A percentile compares a stretch with the other conserved stretches of the same genome.
phyloP scores from a whole-genome alignment of 2,329 filamentous ascomycete species.

The Leptodontidium sp. region DNA sequence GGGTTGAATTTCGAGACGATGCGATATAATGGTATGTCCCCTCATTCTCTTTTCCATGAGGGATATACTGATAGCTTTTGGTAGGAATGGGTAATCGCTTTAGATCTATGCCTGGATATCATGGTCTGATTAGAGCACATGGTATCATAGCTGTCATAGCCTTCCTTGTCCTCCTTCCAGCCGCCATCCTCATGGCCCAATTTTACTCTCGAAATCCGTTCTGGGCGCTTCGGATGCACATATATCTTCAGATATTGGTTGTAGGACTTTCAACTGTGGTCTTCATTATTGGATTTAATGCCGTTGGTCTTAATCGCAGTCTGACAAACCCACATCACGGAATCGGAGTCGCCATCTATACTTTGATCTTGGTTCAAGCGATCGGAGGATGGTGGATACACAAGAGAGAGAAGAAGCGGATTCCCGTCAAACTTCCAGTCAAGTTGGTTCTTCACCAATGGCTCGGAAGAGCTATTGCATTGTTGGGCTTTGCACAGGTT shows the following conservation, averaged over 20 bases:
- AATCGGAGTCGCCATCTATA: slow-evolving; percentile 82
- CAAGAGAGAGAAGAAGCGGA: slow-evolving; percentile 49
- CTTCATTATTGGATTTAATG: slow-evolving; percentile 79
- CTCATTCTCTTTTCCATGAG: neutral
- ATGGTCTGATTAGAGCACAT: slow-evolving; percentile 74
- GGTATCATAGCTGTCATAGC: slow-evolving; percentile 75
- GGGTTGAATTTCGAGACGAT: slow-evolving; percentile 83
- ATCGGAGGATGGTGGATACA: slow-evolving; percentile 72
- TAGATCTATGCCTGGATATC: slow-evolving; percentile 72
- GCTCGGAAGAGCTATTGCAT: slow-evolving; percentile 78
- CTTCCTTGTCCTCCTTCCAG: slow-evolving; percentile 77
- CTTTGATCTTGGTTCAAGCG: slow-evolving; percentile 74
- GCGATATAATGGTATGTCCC: slow-evolving; percentile 77
- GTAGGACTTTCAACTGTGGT: slow-evolving; percentile 73
- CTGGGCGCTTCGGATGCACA: slow-evolving; percentile 72
- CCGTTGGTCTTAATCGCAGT: slow-evolving; percentile 75
- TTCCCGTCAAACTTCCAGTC: slow-evolving; percentile 50
- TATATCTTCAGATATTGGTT: slow-evolving; percentile 76
- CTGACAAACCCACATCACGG: slow-evolving; percentile 86
- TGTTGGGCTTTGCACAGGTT: slow-evolving; percentile 87
- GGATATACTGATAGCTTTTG: neutral
- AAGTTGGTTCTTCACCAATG: slow-evolving; percentile 76
- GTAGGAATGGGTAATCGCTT: slow-evolving; percentile 85
- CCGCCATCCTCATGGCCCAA: slow-evolving; percentile 76
- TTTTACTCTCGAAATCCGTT: slow-evolving; percentile 72